Conservation (phyloP, 495 filamentous ascomycete species). For the Penicillium tannophilum region DNA sequence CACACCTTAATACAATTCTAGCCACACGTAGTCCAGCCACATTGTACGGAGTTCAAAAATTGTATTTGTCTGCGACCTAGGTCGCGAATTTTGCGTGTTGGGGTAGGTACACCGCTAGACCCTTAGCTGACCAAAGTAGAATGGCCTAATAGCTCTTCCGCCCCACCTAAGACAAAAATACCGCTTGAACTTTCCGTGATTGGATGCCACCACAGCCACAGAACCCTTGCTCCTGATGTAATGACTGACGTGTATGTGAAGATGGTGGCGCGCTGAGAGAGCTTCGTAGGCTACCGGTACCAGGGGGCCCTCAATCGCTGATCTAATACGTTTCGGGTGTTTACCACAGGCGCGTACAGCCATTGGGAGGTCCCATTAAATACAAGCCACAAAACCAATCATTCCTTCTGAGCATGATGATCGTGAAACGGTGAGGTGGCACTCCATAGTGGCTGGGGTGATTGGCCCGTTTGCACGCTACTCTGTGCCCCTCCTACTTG, state of each 20-base stretch:
- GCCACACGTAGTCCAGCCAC: neutral
- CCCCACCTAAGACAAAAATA: neutral
- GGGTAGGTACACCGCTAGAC: neutral
- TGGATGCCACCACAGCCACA: constrained; percentile 3
- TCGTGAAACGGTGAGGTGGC: constrained; percentile 8
- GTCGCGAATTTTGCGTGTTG: too few relatives aligned
- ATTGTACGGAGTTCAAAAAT: neutral
- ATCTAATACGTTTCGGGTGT: neutral
- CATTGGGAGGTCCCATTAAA: neutral
- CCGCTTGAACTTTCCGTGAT: neutral
- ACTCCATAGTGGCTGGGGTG: neutral
- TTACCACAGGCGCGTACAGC: neutral
- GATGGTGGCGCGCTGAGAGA: neutral
- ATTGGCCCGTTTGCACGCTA: constrained; percentile 6
- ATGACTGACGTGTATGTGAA: constrained; percentile 1
- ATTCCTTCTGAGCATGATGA: neutral
- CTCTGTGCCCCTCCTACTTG: constrained; percentile 5
- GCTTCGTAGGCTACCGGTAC: neutral
- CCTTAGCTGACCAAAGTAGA: neutral
- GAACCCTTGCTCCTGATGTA: neutral
- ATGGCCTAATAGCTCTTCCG: neutral
- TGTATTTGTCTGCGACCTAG: neutral
- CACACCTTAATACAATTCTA: neutral
- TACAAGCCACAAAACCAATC: constrained; percentile 2
- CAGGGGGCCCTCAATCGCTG: neutral